A percentile compares a stretch with the other conserved stretches of the same genome.
phyloP scores from a whole-genome alignment of 257 asterid species.

The Cordia subcordata region DNA sequence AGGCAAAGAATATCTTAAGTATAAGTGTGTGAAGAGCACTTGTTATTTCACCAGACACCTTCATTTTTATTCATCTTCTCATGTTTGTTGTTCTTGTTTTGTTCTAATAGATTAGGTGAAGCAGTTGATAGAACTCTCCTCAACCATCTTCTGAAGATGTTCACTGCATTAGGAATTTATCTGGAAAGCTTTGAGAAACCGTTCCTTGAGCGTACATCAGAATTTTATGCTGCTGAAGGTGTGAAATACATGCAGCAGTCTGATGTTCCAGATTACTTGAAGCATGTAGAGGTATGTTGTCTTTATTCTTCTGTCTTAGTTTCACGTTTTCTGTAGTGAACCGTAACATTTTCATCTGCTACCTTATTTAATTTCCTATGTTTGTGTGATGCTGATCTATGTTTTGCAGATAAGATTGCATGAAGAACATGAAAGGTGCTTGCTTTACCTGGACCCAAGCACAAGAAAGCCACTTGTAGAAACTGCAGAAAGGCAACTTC shows the following conservation, averaged over 20 bases:
- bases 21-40: no score
- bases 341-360: no score
- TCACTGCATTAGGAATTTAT: constrained; percentile 93
- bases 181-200: constrained; percentile 92
- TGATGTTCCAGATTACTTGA: constrained; percentile 80
- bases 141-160: constrained; percentile 97
- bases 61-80: background rate
- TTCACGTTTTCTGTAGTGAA: no score
- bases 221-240: constrained; percentile 96
- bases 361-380: background rate
- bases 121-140: constrained; percentile 95
- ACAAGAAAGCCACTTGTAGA: constrained; percentile 85
- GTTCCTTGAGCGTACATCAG: constrained; percentile 90
- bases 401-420: constrained; percentile 77
- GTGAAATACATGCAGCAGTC: constrained; percentile 95
- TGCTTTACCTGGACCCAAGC: constrained; percentile 69
- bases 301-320: background rate
- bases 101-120: constrained; percentile 33
- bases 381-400: constrained; percentile 1
- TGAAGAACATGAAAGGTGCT: constrained; percentile 93
- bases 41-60: background rate
- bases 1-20: no score
- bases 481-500: constrained; percentile 81
- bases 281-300: constrained; percentile 79
- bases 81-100: constrained; percentile 14